Evolutionary conservation across 345 rosid species (phyloP).

Genomic region (Ceriops decandra): DNA sequence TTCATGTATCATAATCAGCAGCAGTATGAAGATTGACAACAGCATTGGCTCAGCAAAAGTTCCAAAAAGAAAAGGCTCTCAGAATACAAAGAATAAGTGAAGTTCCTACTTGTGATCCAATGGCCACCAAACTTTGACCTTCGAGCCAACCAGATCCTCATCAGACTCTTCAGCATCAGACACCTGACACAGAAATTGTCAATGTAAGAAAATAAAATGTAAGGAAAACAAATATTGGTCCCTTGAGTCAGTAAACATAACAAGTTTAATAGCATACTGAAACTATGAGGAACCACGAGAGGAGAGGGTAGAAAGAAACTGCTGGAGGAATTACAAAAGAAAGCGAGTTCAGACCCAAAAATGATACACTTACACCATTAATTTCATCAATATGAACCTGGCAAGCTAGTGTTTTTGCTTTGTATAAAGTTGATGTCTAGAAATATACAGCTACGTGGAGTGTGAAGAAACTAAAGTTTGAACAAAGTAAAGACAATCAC

Average conservation of each 20-base stretch:
- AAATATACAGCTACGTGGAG: no score
- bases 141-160: constrained; percentile 61
- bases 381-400: no score
- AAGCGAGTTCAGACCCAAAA: background rate
- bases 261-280: no score
- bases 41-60: background rate
- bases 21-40: background rate
- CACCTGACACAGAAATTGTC: constrained; percentile 41
- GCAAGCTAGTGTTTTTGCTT: no score
- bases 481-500: background rate
- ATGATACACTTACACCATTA: no score
- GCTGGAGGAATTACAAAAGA: background rate
- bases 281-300: background rate
- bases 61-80: background rate
- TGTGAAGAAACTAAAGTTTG: no score
- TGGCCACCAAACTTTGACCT: constrained; percentile 97
- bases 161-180: constrained; percentile 43
- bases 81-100: background rate
- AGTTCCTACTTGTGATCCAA: constrained; percentile 54
- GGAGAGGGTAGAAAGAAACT: background rate
- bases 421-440: no score
- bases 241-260: no score
- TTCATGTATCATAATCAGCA: background rate
- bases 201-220: constrained; percentile 14
- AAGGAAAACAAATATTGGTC: background rate